Evolutionary conservation across 2,329 filamentous ascomycete genomes (phyloP), one percentile per base, ranked within the genome.

Genomic region (Corynespora cassiicola): DNA sequence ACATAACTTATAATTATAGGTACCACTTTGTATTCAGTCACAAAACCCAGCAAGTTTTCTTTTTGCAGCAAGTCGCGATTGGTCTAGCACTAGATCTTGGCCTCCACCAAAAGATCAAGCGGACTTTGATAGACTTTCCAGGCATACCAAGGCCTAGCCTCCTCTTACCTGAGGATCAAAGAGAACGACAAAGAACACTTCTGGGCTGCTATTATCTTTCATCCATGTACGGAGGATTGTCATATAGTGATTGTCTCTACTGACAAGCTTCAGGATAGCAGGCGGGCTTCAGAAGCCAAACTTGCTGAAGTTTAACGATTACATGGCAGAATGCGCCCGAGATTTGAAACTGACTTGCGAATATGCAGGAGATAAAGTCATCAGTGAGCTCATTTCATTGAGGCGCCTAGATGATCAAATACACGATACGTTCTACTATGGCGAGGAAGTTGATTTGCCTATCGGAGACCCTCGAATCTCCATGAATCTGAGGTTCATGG

Each of bases 1-100:
- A 9, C n/a, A 10, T 26, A 10, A 36, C 50, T 52, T 2, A 56
- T 12, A 14, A 2, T 1, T 3, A 3, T 25, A 66, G 61, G 57
- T 66, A 67, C 25, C 63, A 66, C 23, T 67, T 62, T 19, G 47
- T 64, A 0, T 65, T 65, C 23, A 64, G 58, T 28, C 63, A 66
- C 38, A 64, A 65, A 29, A 65, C 63, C 6, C 61, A 67, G 34
- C 61, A 62, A 25, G 49, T 52, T 23, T 63, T 58, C 11, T 63
- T 61, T 28, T 36, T 67, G 3, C 55, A 65, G 16, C 60, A 65
- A 22, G 44, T 65, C 9, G 54, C 60, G 2, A 50, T 61, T 38
- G 61, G 61, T 0, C 36, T 67, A 14, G 56, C 63, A 6, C 45
- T 65, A 18, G 64, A 67, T 15, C 56, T 66, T 11, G 60, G 56